Base-by-base conservation (phyloP, 805 yeast species). In the Candida manassasensis region DNA sequence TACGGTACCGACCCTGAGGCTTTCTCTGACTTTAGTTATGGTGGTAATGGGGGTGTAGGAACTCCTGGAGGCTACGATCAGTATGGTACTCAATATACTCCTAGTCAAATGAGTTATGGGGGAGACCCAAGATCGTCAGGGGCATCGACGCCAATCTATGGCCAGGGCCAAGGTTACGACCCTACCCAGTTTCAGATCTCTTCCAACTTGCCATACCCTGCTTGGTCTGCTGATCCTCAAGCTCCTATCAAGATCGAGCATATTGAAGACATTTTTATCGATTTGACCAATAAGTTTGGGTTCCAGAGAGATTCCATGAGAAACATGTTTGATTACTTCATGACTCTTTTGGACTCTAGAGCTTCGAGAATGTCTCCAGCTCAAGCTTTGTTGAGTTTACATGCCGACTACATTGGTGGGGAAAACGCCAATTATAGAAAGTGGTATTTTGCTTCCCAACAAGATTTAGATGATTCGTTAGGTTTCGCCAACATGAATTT, bases 191-290 rank as follows among this genome's bases (percentile, higher is more conserved):
- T 55, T 65, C 84, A 53, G 66, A 80, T 71, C 81, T 86, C 58
- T 49, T 82, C 65, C 73, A 95, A 50, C 78, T 88, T 93, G 61
- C 99, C 98, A 21, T 93, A 90, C 61, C 98, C 99, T 29, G 97
- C 98, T 34, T 93, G 98, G 98, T 85, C 96, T 17, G 95, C 95
- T 31, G 97, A 93, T 62, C 89, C 84, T 38, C 90, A 80, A 55
- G 84, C 82, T 15, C 96, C 96, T 6, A 73, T 93, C 30, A 71
- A 84, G 33, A 73, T 76, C 44, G 93, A 84, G 61, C 90, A 84
- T 58, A 81, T 84, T 55, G 94, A 84, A 66, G 94, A 84, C 66
- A 77, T 84, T 25, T 84, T 84, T 56, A 84, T 84, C 53, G 93
- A 84, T 59, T 69, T 84, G 58, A 70, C 90, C 28, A 84, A 84